Evolutionary conservation across 768 basidiomycete species (phyloP), one percentile per base, ranked within the genome.

Genomic region (Naematelia encephala): DNA sequence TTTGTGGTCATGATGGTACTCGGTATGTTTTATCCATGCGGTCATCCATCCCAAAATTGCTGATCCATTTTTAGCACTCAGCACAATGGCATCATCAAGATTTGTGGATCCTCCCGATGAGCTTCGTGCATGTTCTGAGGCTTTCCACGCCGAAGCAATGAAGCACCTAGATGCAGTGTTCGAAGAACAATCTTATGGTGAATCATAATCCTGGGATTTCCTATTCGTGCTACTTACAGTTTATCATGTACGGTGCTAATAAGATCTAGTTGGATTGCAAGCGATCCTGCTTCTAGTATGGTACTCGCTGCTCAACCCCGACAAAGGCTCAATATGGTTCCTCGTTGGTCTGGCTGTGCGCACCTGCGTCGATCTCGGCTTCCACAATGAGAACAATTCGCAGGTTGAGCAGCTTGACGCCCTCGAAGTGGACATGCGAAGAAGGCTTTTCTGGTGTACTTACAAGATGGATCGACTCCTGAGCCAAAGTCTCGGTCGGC

Each of bases 1-100:
- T 78, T 78, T 56, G 75, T 78, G 25, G 76, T 78, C 27, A 68
- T 77, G 64, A 78, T 78, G 76, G 75, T 78, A 21, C 46, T 78
- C 5, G 77, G 77, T 78, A 30, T 64, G 71, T 61, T 21, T 4
- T 22, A 28, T 14, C 25, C 43, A 16, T 16, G 13, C 30, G 2
- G 2, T 26, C 5, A 25, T 21, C 39, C 1, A 25, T 23, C 46
- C 30, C n/a, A n/a, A 34, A 23, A 11, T 29, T 23, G 62, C 50
- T 61, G 51, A 57, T 45, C 5, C 2, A 46, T 21, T 28, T 13
- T 27, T 23, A 76, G 77, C 77, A 0, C 57, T 78, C 21, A 73
- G 70, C 44, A 78, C 77, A 13, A 78, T 78, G 77, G 76, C 77
- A 3, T 67, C 76, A 0, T 76, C 77, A 3, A 63, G 77, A 16